Evolutionary conservation across 2,329 filamentous ascomycete genomes (phyloP).

Genomic region (Sporothrix mexicana): DNA sequence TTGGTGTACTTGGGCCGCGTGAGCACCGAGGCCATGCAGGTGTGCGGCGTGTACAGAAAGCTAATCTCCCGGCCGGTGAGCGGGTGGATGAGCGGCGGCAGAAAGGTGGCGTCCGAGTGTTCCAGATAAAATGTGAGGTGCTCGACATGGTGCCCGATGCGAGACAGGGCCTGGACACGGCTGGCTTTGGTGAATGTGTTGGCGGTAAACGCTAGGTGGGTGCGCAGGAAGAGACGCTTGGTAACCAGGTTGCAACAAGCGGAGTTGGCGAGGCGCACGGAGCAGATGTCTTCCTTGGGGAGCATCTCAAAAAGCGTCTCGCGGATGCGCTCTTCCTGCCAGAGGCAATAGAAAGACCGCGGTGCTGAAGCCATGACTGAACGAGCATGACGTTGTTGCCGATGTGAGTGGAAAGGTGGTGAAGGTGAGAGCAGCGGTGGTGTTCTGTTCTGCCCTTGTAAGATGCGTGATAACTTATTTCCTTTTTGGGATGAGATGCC

Average conservation of each 20-base stretch:
- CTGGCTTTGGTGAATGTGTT: slow-evolving; percentile 77
- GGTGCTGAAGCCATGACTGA: slow-evolving; percentile 58
- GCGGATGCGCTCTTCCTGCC: slow-evolving; percentile 58
- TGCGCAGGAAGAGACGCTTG: slow-evolving; percentile 70
- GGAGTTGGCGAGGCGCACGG: slow-evolving; percentile 69
- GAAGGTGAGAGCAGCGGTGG: not conserved
- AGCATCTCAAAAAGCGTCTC: slow-evolving; percentile 58
- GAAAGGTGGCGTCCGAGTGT: slow-evolving; percentile 77
- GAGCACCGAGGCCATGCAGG: slow-evolving; percentile 65
- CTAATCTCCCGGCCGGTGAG: slow-evolving; percentile 75
- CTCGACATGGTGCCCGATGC: slow-evolving; percentile 79
- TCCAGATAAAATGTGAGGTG: slow-evolving; percentile 78
- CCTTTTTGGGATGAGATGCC: slow-evolving; percentile 6
- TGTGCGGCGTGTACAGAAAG: slow-evolving; percentile 82
- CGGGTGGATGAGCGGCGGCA: slow-evolving; percentile 83
- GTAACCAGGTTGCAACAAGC: slow-evolving; percentile 74
- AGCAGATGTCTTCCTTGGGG: slow-evolving; percentile 59
- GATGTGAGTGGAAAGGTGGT: not conserved
- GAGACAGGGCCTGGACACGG: slow-evolving; percentile 73
- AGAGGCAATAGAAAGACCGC: slow-evolving; percentile 61
- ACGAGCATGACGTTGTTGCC: slow-evolving; percentile 50
- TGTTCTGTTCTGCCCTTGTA: slow-evolving; percentile 9
- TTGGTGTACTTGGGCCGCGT: slow-evolving; percentile 79
- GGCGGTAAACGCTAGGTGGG: slow-evolving; percentile 72
- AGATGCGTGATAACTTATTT: slow-evolving; percentile 11